Evolutionary conservation across 83 land plant genomes (phyloP).

Genomic region (Diphasiastrum complanatum): DNA sequence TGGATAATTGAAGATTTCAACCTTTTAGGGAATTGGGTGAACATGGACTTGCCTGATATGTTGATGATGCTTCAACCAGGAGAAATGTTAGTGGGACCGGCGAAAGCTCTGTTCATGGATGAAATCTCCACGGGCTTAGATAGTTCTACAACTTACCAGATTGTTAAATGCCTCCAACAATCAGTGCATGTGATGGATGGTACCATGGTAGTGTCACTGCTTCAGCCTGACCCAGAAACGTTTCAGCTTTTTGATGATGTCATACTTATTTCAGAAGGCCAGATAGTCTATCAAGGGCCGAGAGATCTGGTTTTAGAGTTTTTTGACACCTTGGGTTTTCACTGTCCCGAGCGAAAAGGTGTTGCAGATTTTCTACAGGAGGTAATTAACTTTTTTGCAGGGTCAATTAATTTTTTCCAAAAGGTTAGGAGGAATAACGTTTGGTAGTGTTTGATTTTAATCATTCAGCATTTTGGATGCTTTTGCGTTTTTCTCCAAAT

Average conservation of each 20-base stretch:
- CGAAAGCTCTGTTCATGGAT: too few relatives aligned
- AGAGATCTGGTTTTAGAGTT: slow-evolving; percentile 7
- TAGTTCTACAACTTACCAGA: too few relatives aligned
- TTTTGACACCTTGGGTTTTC: not conserved
- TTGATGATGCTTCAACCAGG: too few relatives aligned
- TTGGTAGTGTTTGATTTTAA: too few relatives aligned
- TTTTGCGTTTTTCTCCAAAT: not conserved
- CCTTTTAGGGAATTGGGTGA: too few relatives aligned
- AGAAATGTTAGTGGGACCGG: too few relatives aligned
- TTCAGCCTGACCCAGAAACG: slow-evolving; percentile 13
- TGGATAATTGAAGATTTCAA: too few relatives aligned
- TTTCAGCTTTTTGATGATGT: slow-evolving; percentile 10
- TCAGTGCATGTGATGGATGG: slow-evolving; percentile 15
- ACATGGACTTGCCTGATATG: too few relatives aligned
- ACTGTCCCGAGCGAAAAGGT: not conserved
- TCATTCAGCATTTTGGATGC: too few relatives aligned
- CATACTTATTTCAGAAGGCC: slow-evolving; percentile 3
- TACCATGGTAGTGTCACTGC: slow-evolving; percentile 15
- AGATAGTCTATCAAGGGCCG: slow-evolving; percentile 16
- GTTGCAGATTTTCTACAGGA: slow-evolving; percentile 17
- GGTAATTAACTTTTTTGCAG: not conserved
- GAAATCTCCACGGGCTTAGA: too few relatives aligned
- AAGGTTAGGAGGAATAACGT: not conserved
- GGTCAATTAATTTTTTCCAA: not conserved
- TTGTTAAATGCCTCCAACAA: too few relatives aligned